Evolutionary conservation across 169 alveolate species (phyloP), one percentile per base, ranked within the genome.

Genomic region (Cryptosporidium sp.): DNA sequence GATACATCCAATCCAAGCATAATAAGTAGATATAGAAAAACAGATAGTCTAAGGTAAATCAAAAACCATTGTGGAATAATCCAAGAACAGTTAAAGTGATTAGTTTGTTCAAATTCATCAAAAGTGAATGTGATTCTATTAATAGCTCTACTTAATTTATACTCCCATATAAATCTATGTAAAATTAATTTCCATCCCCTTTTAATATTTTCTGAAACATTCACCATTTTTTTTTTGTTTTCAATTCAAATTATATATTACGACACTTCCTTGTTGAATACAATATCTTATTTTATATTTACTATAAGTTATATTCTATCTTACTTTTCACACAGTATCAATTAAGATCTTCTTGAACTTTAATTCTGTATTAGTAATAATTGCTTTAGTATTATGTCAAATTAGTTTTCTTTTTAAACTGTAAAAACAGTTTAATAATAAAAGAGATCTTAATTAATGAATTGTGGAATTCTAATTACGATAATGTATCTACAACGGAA

Each of bases 1-100:
- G 73, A 23, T 1, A 80, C 56, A 45, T 80, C 89, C 56, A 26
- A 80, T 37, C 89, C 89, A 8, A 65, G 48, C 89, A 80, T 65
- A 62, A 42, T 23, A 29, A 80, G 60, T 31, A 80, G 42, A 31
- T 62, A 80, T n/a, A 80, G n/a, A 23, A 80, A 65, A 26, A 65
- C 51, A 12, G 18, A 31, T 45, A 62, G 18, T 29, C 89, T 80
- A 8, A 80, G 60, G 39, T 37, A 62, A 37, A 80, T 60, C 23
- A 80, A 80, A 61, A 42, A 39, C 89, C 89, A 80, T 67, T 80
- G 89, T 62, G 89, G 89, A 8, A 80, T 60, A 44, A 80, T 42
- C 89, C 89, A 80, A 14, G 89, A 80, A 80, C 80, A 80, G 35
- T 65, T 62, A 33, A 80, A 80, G 51, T 80, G 67, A 21, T 60